Evolutionary conservation across 2,329 filamentous ascomycete species (phyloP), one percentile per base, ranked within the genome.

Genomic region (Fusarium temperatum): DNA sequence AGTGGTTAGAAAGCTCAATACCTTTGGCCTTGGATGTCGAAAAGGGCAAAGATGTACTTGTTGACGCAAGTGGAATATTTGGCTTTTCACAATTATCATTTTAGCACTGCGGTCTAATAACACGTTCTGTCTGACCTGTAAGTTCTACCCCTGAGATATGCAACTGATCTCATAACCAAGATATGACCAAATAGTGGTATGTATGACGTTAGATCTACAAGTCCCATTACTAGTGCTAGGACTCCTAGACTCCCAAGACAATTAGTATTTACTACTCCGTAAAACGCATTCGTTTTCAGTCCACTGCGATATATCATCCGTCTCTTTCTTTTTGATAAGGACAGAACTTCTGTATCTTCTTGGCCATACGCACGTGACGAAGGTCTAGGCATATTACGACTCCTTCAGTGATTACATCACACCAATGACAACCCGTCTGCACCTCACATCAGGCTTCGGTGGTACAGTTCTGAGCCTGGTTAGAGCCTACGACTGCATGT

Each of bases 201-300:
- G 24, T 32, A 74, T 73, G 71, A 74, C 71, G 71, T 74, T 45
- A 22, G 62, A 61, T 68, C 48, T 54, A 70, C 66, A 44, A 17
- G 42, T 41, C 48, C 38, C 17, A 15, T 51, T 24, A 20, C 38
- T 24, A 45, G 38, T 22, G 53, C 35, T 47, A 58, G n/a, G 32
- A 56, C 62, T 28, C 17, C 24, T 7, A 41, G 32, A 56, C 62
- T 28, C 17, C 24, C 7, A 41, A 56, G 30, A 18, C 14, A 35
- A 17, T 17, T 7, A 17, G 38, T 22, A 24, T 26, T 13, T 20
- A 20, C n/a, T 30, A 15, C 32, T 35, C 32, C 32, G 32, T 35
- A 38, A 41, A 28, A 32, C 22, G 38, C 24, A 13, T 32, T 32
- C n/a, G 28, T 20, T 36, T 22, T 26, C 32, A 15, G 26, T 35